A percentile compares a stretch with the other conserved stretches of the same genome.
Evolutionary conservation across 108 stramenopile species (phyloP).

Genomic region (Skeletonema menzelii): DNA sequence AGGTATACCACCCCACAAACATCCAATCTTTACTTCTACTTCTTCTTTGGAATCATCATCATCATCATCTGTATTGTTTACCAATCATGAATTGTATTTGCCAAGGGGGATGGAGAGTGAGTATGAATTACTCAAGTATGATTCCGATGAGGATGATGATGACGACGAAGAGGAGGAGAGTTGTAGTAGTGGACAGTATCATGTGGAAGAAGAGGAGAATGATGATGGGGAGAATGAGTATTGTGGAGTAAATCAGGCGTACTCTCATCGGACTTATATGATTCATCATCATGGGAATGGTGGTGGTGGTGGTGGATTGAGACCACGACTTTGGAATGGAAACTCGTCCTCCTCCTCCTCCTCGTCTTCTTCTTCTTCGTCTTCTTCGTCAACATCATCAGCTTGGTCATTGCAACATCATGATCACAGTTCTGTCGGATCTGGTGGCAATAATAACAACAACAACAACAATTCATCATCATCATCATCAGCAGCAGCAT

Average conservation of each 20-base stretch:
- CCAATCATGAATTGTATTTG: neutral
- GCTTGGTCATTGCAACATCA: neutral
- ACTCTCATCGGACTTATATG: conserved; percentile 13
- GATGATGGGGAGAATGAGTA: neutral
- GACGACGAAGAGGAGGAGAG: conserved; percentile 1
- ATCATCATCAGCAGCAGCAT: neutral
- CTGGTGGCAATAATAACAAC: no score
- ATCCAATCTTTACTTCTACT: neutral
- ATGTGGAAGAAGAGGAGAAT: neutral
- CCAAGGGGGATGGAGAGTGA: neutral
- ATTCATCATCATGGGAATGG: neutral
- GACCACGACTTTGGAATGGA: conserved; percentile 21
- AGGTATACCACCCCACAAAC: neutral
- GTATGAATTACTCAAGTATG: conserved; percentile 1
- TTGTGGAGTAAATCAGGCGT: neutral
- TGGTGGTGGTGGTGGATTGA: neutral
- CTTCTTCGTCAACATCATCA: conserved; percentile 4
- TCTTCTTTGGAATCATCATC: no score
- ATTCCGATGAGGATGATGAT: neutral
- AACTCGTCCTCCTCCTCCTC: neutral
- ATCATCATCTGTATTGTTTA: no score
- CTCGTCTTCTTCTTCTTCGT: neutral
- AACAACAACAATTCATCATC: conserved; percentile 3
- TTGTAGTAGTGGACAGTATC: no score
- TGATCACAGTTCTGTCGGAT: neutral